Conservation (phyloP, 179 eudicot species). For the Nepenthes alata region DNA sequence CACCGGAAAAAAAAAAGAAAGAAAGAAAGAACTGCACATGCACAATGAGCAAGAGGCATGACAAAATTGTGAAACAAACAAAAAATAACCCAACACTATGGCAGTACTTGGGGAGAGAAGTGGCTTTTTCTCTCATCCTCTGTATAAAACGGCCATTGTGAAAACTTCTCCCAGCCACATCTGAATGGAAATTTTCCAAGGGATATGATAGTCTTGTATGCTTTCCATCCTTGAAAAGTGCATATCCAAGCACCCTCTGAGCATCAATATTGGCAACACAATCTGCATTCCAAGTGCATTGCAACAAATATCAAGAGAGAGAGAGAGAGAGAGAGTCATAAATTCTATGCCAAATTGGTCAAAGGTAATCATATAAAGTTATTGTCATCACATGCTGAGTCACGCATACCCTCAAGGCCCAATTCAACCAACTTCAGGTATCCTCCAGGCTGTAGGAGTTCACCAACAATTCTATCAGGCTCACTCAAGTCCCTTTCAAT, state of each 20-base stretch:
- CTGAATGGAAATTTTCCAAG: constrained; percentile 57
- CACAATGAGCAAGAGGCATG: not conserved
- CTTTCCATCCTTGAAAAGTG: constrained; percentile 80
- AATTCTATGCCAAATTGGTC: not conserved
- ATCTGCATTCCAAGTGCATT: constrained; percentile 29
- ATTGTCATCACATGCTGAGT: not conserved
- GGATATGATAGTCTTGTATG: constrained; percentile 65
- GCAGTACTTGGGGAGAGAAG: constrained; percentile 63
- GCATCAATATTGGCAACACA: constrained; percentile 86
- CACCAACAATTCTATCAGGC: constrained; percentile 88
- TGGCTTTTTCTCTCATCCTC: constrained; percentile 79
- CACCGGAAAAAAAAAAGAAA: no score
- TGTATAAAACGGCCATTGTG: constrained; percentile 93
- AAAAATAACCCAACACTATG: constrained; percentile 3
- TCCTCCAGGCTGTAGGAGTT: constrained; percentile 90
- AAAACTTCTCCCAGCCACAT: constrained; percentile 88
- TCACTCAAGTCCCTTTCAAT: constrained; percentile 82
- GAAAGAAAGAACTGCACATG: not conserved
- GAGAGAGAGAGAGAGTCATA: not conserved
- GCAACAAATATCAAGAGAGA: not conserved
- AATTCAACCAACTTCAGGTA: constrained; percentile 75
- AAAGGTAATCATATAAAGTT: not conserved
- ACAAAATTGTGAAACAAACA: not conserved
- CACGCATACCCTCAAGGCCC: constrained; percentile 65
- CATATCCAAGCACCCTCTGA: constrained; percentile 77